phyloP scores from a whole-genome alignment of 108 stramenopile genomes.

The Pseudonitzschia multiseries region DNA sequence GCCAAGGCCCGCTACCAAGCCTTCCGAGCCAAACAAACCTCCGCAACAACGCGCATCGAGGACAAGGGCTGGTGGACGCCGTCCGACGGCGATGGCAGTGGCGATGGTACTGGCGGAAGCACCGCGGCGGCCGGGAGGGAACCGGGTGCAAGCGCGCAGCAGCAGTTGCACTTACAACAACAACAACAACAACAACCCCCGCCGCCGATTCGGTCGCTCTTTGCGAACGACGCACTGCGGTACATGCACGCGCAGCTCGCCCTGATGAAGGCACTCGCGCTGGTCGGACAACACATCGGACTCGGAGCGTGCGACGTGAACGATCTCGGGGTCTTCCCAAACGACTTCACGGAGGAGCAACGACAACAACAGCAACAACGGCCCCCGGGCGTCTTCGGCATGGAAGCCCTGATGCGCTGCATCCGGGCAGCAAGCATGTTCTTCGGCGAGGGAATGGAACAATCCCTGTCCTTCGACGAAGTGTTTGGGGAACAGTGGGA shows the following conservation, averaged over 20 bases:
- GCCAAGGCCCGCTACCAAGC: not conserved
- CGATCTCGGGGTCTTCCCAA: not conserved
- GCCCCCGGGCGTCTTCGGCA: too few species aligned
- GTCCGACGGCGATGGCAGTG: not conserved
- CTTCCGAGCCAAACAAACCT: not conserved
- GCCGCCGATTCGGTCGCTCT: slow-evolving; percentile 1
- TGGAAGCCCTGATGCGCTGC: not conserved
- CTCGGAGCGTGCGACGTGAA: not conserved
- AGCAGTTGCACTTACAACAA: not conserved
- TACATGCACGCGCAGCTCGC: not conserved
- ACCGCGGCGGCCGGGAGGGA: too few species aligned
- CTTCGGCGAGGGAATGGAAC: not conserved
- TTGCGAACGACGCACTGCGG: slow-evolving; percentile 3
- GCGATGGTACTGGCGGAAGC: too few species aligned
- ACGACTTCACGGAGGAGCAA: not conserved
- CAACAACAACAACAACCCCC: not conserved
- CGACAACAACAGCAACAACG: too few species aligned
- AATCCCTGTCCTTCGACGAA: not conserved
- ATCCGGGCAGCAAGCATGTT: not conserved
- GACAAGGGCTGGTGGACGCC: not conserved
- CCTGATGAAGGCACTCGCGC: not conserved
- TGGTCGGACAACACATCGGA: not conserved
- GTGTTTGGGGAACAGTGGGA: not conserved
- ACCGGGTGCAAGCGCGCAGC: too few species aligned
- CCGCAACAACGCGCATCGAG: not conserved